phyloP scores from a whole-genome alignment of 2,329 filamentous ascomycete genomes.

The Pseudogymnoascus sp. region DNA sequence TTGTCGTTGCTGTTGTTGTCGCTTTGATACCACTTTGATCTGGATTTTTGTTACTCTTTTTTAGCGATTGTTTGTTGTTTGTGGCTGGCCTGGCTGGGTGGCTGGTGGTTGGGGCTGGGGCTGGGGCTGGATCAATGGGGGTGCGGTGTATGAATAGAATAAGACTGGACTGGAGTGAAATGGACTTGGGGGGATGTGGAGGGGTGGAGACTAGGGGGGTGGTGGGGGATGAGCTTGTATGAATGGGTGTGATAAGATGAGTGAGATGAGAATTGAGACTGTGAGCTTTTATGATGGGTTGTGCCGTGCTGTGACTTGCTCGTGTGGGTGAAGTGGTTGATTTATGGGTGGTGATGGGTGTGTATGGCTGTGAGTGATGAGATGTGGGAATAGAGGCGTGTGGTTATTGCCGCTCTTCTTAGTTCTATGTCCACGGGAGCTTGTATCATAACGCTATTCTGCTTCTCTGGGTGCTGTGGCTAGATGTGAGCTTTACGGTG shows the following conservation, averaged over 20 bases:
- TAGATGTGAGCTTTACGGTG: too few relatives aligned
- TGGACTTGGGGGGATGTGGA: not conserved
- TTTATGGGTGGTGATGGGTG: not conserved
- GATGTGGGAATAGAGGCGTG: too few relatives aligned
- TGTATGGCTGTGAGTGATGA: too few relatives aligned
- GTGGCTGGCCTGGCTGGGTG: not conserved
- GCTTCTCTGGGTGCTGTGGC: too few relatives aligned
- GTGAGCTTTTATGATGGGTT: not conserved
- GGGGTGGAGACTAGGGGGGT: not conserved
- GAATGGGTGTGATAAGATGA: not conserved
- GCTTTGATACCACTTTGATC: slow-evolving; percentile 3
- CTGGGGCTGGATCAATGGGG: not conserved
- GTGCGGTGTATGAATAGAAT: not conserved
- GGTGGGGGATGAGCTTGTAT: not conserved
- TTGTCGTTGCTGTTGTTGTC: not conserved
- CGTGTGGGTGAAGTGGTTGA: not conserved
- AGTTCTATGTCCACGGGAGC: too few relatives aligned
- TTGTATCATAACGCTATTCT: too few relatives aligned
- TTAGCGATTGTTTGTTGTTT: not conserved
- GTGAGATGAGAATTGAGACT: not conserved
- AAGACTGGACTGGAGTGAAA: not conserved
- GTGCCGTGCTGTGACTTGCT: not conserved
- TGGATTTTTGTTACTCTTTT: not conserved
- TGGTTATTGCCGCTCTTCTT: too few relatives aligned
- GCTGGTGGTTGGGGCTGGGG: not conserved